Conservation (phyloP, 1,284 basidiomycete species). For the Phellopilus nigrolimitatus region DNA sequence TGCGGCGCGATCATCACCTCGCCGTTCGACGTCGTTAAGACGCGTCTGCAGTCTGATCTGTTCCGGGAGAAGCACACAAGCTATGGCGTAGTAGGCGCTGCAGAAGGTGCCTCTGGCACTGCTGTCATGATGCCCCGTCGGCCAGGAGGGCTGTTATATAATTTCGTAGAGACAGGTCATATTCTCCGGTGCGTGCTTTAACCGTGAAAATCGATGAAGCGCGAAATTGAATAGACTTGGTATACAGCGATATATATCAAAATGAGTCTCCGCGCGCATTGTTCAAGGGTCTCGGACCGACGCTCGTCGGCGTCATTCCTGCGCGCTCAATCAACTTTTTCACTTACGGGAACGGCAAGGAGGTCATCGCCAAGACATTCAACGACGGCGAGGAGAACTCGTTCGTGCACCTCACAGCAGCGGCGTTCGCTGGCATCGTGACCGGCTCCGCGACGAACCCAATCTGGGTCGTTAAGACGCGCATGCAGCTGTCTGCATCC, state of each 20-base stretch:
- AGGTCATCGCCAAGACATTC: constrained; percentile 79
- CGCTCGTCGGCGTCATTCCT: constrained; percentile 91
- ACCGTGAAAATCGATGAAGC: too few relatives aligned
- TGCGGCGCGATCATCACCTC: constrained; percentile 95
- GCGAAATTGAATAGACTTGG: not conserved
- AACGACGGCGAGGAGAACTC: constrained; percentile 83
- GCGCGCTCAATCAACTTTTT: constrained; percentile 98
- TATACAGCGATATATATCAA: constrained; percentile 76
- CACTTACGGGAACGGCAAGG: constrained; percentile 97
- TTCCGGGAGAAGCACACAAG: constrained; percentile 62
- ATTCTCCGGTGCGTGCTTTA: constrained; percentile 68
- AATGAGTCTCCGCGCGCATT: constrained; percentile 88
- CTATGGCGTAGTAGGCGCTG: constrained; percentile 38
- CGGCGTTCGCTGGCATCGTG: constrained; percentile 79
- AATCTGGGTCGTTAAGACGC: constrained; percentile 98
- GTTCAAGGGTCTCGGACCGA: constrained; percentile 94
- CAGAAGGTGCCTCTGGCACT: constrained; percentile 36
- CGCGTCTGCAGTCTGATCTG: constrained; percentile 88
- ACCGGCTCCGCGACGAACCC: constrained; percentile 94
- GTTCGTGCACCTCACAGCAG: constrained; percentile 82
- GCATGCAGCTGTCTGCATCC: constrained; percentile 67
- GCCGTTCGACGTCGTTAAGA: constrained; percentile 98
- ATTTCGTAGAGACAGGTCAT: constrained; percentile 93
- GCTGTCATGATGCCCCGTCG: constrained; percentile 41
- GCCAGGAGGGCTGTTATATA: constrained; percentile 64